Conservation (phyloP, 345 rosid genomes). For the Eucalyptus urophylla region DNA sequence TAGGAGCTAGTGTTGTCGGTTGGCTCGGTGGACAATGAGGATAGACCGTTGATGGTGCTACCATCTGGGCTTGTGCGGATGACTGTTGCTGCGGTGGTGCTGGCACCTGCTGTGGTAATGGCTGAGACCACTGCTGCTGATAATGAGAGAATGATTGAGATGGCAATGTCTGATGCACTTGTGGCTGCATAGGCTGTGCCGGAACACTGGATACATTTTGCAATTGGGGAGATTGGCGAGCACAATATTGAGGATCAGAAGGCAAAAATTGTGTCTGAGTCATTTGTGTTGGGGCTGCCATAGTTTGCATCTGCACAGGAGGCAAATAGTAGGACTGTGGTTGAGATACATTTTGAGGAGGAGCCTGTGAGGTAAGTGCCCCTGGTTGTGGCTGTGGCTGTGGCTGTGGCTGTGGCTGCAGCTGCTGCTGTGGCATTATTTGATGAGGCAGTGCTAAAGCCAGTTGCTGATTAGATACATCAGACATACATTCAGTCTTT, state of each 20-base stretch:
- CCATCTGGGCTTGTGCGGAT: constrained; percentile 44
- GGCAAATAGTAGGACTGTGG: constrained; percentile 68
- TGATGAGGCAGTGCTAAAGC: constrained; percentile 91
- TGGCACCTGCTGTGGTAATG: constrained; percentile 15
- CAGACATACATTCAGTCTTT: constrained; percentile 40
- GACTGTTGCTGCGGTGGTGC: constrained; percentile 32
- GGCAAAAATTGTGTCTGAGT: constrained; percentile 39
- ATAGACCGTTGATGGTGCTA: constrained; percentile 50
- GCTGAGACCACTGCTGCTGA: constrained; percentile 72
- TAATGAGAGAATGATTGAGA: constrained; percentile 48
- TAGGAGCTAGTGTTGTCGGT: constrained; percentile 32
- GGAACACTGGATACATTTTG: constrained; percentile 35
- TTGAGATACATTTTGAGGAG: constrained; percentile 37
- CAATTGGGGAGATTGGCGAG: constrained; percentile 30
- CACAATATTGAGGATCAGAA: constrained; percentile 51
- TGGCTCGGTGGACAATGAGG: constrained; percentile 46
- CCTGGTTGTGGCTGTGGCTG: constrained; percentile 57
- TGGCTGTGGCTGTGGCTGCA: constrained; percentile 46
- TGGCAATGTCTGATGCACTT: constrained; percentile 23
- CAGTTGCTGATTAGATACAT: constrained; percentile 63
- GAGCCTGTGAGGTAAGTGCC: constrained; percentile 28
- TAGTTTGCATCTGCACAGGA: constrained; percentile 34
- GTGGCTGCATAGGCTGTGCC: constrained; percentile 42
- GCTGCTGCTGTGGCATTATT: constrained; percentile 9
- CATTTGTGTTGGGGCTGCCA: constrained; percentile 25